Evolutionary conservation across 441 rosid species (phyloP).

Genomic region (Theobroma grandiflorum): DNA sequence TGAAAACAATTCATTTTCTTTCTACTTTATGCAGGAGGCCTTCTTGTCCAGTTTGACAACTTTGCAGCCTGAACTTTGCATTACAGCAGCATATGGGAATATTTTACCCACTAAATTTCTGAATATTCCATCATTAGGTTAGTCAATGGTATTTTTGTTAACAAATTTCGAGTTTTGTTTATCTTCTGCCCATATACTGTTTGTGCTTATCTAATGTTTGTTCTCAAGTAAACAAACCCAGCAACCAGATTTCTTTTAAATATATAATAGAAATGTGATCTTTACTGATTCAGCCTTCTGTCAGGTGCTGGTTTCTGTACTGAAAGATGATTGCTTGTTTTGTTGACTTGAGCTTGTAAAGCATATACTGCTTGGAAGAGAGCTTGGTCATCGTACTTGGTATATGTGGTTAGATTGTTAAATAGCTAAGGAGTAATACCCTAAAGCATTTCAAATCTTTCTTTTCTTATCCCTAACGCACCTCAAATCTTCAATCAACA

Average conservation of each 20-base stretch:
- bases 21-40: conserved; percentile 54
- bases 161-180: background rate
- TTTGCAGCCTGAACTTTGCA: conserved; percentile 89
- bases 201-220: background rate
- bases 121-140: conserved; percentile 82
- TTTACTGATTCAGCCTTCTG: background rate
- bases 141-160: conserved; percentile 40
- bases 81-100: conserved; percentile 95
- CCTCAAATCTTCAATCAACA: background rate
- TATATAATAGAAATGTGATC: background rate
- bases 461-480: background rate
- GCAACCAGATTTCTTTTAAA: conserved; percentile 4
- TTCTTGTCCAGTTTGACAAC: conserved; percentile 70
- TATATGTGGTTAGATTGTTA: background rate
- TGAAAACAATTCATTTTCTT: conserved; percentile 19
- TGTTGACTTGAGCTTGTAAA: background rate
- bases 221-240: background rate
- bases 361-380: background rate
- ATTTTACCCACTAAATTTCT: conserved; percentile 89
- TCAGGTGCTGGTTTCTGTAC: background rate
- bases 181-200: background rate
- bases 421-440: background rate
- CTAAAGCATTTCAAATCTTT: background rate
- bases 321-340: background rate
- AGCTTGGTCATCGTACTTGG: conserved; percentile 4